These are phyloP conservation scores for Capronia americana DNA, from an alignment of 2,329 filamentous ascomycete genomes.

Conservation along the genomic window DNA sequence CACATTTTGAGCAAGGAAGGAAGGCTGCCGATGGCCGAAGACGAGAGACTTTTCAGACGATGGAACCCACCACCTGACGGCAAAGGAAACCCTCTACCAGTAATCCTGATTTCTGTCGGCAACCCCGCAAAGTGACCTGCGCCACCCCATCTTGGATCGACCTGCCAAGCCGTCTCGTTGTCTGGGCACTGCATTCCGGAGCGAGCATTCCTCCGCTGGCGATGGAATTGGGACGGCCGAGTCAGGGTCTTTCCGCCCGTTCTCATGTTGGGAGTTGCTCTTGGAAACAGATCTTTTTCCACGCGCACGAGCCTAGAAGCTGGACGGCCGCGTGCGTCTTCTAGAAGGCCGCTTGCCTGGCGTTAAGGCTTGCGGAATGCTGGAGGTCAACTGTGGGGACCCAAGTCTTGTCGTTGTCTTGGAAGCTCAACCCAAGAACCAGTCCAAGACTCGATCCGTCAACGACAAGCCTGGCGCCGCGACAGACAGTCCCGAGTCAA, in stretches of 20 bases:
- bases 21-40: neutral
- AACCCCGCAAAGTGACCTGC: conserved; percentile 16
- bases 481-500: conserved; percentile 11
- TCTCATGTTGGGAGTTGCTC: neutral
- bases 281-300: neutral
- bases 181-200: conserved; percentile 12
- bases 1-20: neutral
- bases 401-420: conserved; percentile 19
- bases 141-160: conserved; percentile 6
- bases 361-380: conserved; percentile 9
- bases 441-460: conserved; percentile 17
- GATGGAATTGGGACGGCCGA: neutral
- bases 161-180: conserved; percentile 16
- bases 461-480: conserved; percentile 14
- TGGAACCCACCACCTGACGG: neutral
- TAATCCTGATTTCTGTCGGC: neutral
- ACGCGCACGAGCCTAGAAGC: neutral
- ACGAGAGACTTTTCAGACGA: neutral
- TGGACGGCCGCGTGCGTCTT: neutral
- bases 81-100: neutral
- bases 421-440: conserved; percentile 13
- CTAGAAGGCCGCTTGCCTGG: neutral
- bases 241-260: neutral
- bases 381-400: conserved; percentile 15
- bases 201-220: conserved; percentile 12